These are phyloP conservation scores for Talaromyces sp. DNA, from an alignment of 2,329 filamentous ascomycete species.

Conservation along the genomic window DNA sequence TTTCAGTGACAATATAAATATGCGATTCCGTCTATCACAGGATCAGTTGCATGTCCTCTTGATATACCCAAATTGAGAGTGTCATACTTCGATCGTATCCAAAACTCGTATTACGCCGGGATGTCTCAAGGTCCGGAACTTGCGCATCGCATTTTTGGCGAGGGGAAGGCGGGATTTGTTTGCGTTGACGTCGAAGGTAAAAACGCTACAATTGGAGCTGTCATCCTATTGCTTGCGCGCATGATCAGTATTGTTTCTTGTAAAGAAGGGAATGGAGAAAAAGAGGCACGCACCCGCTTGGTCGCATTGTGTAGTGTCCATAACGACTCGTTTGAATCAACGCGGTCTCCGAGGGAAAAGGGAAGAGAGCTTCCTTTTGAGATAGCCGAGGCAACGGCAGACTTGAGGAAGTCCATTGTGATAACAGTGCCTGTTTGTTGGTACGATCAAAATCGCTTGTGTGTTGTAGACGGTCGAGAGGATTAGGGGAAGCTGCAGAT, in stretches of 20 bases:
- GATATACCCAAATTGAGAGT: neutral
- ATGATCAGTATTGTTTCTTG: constrained; percentile 10
- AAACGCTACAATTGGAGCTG: constrained; percentile 89
- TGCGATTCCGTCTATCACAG: constrained; percentile 76
- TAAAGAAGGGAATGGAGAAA: neutral
- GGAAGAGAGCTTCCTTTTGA: constrained; percentile 91
- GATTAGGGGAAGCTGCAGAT: constrained; percentile 5
- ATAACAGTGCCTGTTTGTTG: constrained; percentile 2
- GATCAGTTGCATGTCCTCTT: neutral
- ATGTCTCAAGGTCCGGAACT: constrained; percentile 87
- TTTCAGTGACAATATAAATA: constrained; percentile 94
- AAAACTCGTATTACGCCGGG: constrained; percentile 91
- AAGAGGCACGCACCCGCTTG: constrained; percentile 62
- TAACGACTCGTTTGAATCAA: constrained; percentile 88
- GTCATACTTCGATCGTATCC: constrained; percentile 80
- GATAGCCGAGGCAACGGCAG: constrained; percentile 93
- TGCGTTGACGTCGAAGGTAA: constrained; percentile 83
- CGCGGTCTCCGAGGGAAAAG: constrained; percentile 86
- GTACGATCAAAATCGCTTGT: neutral
- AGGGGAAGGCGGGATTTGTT: constrained; percentile 80
- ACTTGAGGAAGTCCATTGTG: constrained; percentile 94
- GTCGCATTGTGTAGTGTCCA: constrained; percentile 97
- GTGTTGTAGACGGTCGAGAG: neutral
- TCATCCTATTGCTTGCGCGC: constrained; percentile 65
- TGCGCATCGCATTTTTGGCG: constrained; percentile 89